Evolutionary conservation across 139 green algal genomes (phyloP), one percentile per base, ranked within the genome.

Genomic region (Chlamydomonas schloesseri): DNA sequence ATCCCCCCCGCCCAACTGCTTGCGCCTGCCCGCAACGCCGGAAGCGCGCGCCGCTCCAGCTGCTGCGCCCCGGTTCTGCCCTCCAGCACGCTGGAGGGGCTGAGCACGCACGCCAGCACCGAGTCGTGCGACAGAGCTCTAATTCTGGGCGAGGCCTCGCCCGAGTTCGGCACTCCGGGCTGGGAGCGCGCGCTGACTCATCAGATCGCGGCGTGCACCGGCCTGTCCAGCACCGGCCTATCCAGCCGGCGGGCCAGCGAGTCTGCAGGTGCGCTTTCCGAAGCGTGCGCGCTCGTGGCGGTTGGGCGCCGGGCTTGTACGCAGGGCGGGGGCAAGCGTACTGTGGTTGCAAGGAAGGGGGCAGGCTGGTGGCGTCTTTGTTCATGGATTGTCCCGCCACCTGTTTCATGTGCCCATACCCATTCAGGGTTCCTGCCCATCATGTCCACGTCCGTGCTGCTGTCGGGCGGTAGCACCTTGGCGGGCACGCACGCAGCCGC

Each of bases 151-250:
- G 77, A 83, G 1, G 28, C 60, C 3, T 73, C 64, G 1, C 36
- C 65, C 3, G 78, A 84, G 46, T 84, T 75, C 67, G 79, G 79
- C 11, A 23, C 55, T 9, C 79, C 79, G 3, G 79, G 79, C n/a
- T 85, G 79, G 79, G 79, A 85, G 47, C 79, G 79, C 31, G 21
- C 34, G 11, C 79, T 85, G 1, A 85, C 79, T 0, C 65, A 67
- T 8, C 79, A 85, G 20, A 85, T 85, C 68, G 79, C 67, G 10
- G 79, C 79, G 50, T 85, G 79, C 67, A 68, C 65, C 4, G 64
- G 78, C 46, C 21, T 77, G 11, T n/a, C 28, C 20, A 15, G 67
- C 0, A 24, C 79, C 21, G 20, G n/a, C n/a, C n/a, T 47, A 50
- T 69, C 9, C 31, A 77, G 67, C 57, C 47, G 79, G 21, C 36